A percentile compares a stretch with the other conserved stretches of the same genome.
Conservation (phyloP, 768 basidiomycete species). For the Leccinellum luteum region DNA sequence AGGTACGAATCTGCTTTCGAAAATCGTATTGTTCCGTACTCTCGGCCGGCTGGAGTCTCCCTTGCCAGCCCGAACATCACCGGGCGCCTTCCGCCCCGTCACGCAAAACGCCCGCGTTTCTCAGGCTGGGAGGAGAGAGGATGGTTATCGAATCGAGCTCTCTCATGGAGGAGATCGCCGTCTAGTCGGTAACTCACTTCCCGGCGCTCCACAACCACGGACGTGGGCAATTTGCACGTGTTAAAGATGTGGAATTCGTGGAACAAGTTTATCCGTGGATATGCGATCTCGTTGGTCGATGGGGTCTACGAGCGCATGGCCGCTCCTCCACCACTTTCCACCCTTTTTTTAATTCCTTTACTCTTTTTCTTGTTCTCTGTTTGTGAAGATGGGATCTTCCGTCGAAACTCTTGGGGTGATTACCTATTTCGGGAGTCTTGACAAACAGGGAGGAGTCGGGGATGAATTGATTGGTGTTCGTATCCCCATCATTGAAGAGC, state of each 20-base stretch:
- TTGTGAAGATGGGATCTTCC: not conserved
- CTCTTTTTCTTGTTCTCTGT: not conserved
- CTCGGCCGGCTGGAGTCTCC: slow-evolving; percentile 5
- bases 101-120: not conserved
- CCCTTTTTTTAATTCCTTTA: not conserved
- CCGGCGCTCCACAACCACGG: not conserved
- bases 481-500: not conserved
- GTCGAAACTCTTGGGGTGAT: slow-evolving; percentile 1
- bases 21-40: slow-evolving; percentile 4
- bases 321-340: not conserved
- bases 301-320: not conserved
- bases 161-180: not conserved
- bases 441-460: not conserved
- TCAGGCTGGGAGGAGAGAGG: not conserved
- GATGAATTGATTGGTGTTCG: not conserved
- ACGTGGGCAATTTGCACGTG: not conserved
- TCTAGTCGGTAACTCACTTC: not conserved
- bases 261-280: slow-evolving; percentile 2
- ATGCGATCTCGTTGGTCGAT: not conserved
- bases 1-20: slow-evolving; percentile 1
- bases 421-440: not conserved
- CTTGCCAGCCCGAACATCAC: slow-evolving; percentile 4
- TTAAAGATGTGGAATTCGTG: not conserved
- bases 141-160: not conserved
- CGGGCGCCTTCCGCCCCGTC: not conserved